Evolutionary conservation across 306 rosid genomes (phyloP).

Genomic region (Medicago arabica): DNA sequence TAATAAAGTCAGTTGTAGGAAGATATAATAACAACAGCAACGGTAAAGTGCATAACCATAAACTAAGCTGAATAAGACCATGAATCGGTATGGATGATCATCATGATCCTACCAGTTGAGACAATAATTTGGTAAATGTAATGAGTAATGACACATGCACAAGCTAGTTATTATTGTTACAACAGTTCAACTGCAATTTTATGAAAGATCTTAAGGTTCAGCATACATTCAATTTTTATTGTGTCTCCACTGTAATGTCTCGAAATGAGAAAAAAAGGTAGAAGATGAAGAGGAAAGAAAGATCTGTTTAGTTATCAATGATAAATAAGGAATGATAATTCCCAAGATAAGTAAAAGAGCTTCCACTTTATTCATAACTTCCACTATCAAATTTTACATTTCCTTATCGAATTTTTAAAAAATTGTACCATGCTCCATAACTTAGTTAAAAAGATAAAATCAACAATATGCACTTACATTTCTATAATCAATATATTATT

Average conservation of each 20-base stretch:
- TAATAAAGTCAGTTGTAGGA: slow-evolving; percentile 16
- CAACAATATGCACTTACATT: slow-evolving; percentile 9
- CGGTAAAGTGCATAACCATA: slow-evolving; percentile 29
- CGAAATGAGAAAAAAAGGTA: slow-evolving; percentile 18
- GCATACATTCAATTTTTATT: slow-evolving; percentile 27
- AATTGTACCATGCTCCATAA: not conserved
- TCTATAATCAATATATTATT: slow-evolving; percentile 19
- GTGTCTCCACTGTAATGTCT: slow-evolving; percentile 4
- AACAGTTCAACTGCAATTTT: slow-evolving; percentile 27
- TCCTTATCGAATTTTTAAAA: slow-evolving; percentile 23
- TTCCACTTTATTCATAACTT: slow-evolving; percentile 15
- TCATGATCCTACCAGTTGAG: slow-evolving; percentile 9
- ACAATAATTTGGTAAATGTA: slow-evolving; percentile 11
- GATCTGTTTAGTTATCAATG: slow-evolving; percentile 15
- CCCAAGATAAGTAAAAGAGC: slow-evolving; percentile 17
- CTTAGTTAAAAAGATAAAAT: slow-evolving; percentile 18
- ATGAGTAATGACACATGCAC: slow-evolving; percentile 9
- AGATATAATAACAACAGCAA: slow-evolving; percentile 24
- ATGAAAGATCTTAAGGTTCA: slow-evolving; percentile 34
- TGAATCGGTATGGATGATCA: not conserved
- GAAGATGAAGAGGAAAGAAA: slow-evolving; percentile 3
- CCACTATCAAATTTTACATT: slow-evolving; percentile 17
- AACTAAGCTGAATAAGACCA: slow-evolving; percentile 17
- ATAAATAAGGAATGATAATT: slow-evolving; percentile 15
- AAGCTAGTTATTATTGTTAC: slow-evolving; percentile 22